Base-by-base conservation (phyloP, 2,329 filamentous ascomycete species). In the Neopestalotiopsis sp. region DNA sequence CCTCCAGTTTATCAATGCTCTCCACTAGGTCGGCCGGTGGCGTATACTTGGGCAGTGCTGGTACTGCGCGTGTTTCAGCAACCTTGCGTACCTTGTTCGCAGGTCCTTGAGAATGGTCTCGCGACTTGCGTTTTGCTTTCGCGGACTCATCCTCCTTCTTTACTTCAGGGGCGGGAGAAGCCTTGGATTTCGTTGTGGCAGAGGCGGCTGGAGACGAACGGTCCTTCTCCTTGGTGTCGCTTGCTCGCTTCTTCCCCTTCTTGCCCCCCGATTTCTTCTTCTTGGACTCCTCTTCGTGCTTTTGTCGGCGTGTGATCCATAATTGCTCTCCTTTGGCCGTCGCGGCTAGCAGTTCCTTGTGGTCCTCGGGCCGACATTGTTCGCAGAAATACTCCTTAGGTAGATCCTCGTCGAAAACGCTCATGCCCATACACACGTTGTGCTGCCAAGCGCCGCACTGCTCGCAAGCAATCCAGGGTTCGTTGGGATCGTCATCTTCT, bases 391-490 rank as follows among this genome's bases (percentile, higher is more conserved):
- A 99, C 80, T 93, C 87, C 70, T 92, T 92, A 38, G 93, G 92
- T 67, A 94, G 86, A 75, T 95, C 90, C 69, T 95, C 92, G 40
- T 91, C 89, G 74, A 93, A 94, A 61, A 91, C 90, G 75, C 88
- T 90, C 78, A 98, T 89, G 66, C 94, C 94, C 85, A 99, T 94
- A 79, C 96, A 99, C 72, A 97, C 91, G 77, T 98, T 98, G 81
- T 99, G 96, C 81, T 99, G 96, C 96, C 96, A 99, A 57, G 92
- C 95, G 63, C 90, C 90, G 81, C 96, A 99, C 61, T 89, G 89
- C 80, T 99, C 96, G 84, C 96, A 99, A 70, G 93, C 94, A 76
- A 99, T 97, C 94, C 97, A 98, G 66, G 94, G 91, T 75, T 96
- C 92, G 73, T 92, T 93, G 14, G 93, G 91, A 38, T 68, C 69